phyloP scores from a whole-genome alignment of 768 basidiomycete species.

The Tylopilus subfusipes region DNA sequence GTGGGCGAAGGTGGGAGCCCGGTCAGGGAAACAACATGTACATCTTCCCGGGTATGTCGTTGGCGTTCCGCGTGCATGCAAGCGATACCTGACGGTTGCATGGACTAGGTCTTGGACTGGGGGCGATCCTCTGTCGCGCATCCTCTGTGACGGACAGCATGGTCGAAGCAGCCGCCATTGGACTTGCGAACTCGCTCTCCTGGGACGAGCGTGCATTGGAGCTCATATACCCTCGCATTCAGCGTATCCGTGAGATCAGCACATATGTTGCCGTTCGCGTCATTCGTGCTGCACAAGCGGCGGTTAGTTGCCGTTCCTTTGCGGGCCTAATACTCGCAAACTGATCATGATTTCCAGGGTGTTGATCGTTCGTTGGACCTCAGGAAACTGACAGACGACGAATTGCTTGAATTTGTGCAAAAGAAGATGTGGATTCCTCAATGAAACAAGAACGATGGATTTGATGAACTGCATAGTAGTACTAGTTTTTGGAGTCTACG shows the following conservation, averaged over 20 bases:
- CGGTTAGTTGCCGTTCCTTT: conserved; percentile 42
- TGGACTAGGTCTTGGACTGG: conserved; percentile 51
- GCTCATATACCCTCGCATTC: conserved; percentile 80
- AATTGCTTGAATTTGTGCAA: conserved; percentile 52
- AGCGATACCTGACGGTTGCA: not conserved
- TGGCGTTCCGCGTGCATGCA: not conserved
- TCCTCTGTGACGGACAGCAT: conserved; percentile 75
- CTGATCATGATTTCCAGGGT: conserved; percentile 33
- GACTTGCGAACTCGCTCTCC: conserved; percentile 71
- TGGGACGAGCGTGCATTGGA: conserved; percentile 60
- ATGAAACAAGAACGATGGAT: not conserved
- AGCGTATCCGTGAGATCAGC: conserved; percentile 84
- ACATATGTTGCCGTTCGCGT: conserved; percentile 69
- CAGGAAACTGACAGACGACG: conserved; percentile 52
- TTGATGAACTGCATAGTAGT: not conserved
- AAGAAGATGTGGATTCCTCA: conserved; percentile 73
- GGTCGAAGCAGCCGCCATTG: conserved; percentile 85
- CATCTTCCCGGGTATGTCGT: conserved; percentile 59
- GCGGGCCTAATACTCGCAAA: conserved; percentile 14
- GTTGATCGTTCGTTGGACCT: conserved; percentile 55
- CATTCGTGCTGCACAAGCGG: conserved; percentile 76
- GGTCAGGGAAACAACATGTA: conserved; percentile 97
- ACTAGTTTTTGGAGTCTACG: not conserved
- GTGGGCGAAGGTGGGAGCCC: conserved; percentile 58
- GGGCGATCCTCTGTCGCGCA: conserved; percentile 67